A percentile compares a stretch with the other conserved stretches of the same genome.
These are phyloP conservation scores for Backusella morwellensis DNA, from an alignment of 192 early-diverging fungal genomes.

Conservation along the genomic window DNA sequence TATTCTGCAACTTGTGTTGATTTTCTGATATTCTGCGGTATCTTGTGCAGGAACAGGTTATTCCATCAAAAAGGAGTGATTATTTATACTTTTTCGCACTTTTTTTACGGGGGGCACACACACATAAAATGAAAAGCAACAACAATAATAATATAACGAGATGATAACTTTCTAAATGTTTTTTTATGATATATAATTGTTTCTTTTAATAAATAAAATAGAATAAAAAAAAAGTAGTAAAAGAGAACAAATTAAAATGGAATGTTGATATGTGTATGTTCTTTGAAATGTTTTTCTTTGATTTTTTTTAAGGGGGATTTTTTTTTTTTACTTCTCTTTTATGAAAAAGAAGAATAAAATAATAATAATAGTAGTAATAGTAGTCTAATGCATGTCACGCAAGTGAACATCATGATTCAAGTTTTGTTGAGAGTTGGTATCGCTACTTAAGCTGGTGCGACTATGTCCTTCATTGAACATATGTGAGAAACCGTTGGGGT, in stretches of 20 bases:
- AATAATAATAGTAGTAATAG: not conserved
- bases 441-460: constrained; percentile 21
- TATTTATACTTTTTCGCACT: not conserved
- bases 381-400: constrained; percentile 19
- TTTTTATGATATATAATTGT: constrained; percentile 1
- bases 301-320: not conserved
- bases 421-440: constrained; percentile 22
- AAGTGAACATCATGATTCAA: constrained; percentile 22
- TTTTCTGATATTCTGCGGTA: not conserved
- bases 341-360: not conserved
- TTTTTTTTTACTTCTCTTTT: not conserved
- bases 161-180: not conserved
- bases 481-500: constrained; percentile 24
- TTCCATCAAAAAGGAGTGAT: not conserved
- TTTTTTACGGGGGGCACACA: not conserved
- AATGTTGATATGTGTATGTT: constrained; percentile 3
- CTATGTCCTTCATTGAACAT: constrained; percentile 26
- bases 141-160: not conserved
- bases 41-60: not conserved
- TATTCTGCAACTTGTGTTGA: not conserved
- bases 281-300: not conserved
- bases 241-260: constrained; percentile 5
- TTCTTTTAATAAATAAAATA: constrained; percentile 3
- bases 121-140: not conserved
- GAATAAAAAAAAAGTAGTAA: not conserved